A percentile compares a stretch with the other conserved stretches of the same genome.
Evolutionary conservation across 768 basidiomycete genomes (phyloP).

Genomic region (Lyophyllum atratum): DNA sequence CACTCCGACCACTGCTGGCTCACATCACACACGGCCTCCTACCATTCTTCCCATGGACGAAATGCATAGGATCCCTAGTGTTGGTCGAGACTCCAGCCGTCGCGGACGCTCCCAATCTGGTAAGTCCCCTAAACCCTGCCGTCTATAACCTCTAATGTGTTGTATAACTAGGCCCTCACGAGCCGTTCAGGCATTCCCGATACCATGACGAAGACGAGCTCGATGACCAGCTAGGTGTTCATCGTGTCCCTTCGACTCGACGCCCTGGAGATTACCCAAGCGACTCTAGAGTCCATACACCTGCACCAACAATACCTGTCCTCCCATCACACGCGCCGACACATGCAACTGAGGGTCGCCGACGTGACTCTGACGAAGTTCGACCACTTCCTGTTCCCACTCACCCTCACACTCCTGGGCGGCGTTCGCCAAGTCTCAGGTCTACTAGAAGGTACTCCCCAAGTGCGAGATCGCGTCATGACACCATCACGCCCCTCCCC

Average conservation of each 20-base stretch:
- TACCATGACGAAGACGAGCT: background rate
- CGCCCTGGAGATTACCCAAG: background rate
- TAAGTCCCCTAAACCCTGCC: slow-evolving; percentile 1
- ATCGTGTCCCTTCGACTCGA: background rate
- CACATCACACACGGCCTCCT: slow-evolving; percentile 14
- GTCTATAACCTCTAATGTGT: background rate
- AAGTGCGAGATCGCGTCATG: slow-evolving; percentile 25
- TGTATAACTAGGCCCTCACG: background rate
- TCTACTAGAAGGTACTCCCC: slow-evolving; percentile 10
- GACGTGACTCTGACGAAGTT: slow-evolving; percentile 6
- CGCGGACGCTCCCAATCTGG: slow-evolving; percentile 6
- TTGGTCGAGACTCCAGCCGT: background rate
- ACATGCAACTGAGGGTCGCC: background rate
- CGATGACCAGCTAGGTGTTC: background rate
- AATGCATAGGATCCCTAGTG: slow-evolving; percentile 3
- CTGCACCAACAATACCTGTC: background rate
- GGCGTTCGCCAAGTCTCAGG: slow-evolving; percentile 6
- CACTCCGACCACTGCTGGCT: slow-evolving; percentile 12
- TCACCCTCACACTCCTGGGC: slow-evolving; percentile 1
- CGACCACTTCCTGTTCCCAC: slow-evolving; percentile 15
- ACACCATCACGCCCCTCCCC: slow-evolving; percentile 36
- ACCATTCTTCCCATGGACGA: slow-evolving; percentile 13
- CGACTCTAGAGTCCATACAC: background rate
- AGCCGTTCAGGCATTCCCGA: slow-evolving; percentile 3
- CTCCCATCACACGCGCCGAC: background rate